phyloP scores from a whole-genome alignment of 139 green algal genomes.

The Nannochloris sp. region DNA sequence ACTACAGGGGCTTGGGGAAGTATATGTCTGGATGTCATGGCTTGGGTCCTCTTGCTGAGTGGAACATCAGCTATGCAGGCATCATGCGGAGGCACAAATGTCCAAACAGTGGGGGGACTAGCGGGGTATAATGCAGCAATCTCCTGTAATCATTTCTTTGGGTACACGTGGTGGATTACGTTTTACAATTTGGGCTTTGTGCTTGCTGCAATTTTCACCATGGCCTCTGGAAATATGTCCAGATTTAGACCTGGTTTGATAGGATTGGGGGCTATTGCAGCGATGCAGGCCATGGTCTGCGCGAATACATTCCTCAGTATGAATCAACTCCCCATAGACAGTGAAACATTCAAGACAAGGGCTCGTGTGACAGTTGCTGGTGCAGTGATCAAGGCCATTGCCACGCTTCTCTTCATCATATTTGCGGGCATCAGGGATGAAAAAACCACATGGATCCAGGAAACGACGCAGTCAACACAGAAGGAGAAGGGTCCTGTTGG shows the following conservation, averaged over 20 bases:
- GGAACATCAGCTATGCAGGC: conserved; percentile 18
- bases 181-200: conserved; percentile 11
- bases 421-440: conserved; percentile 3
- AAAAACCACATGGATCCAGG: background rate
- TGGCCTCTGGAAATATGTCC: background rate
- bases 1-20: background rate
- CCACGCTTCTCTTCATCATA: background rate
- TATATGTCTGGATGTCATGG: conserved; percentile 6
- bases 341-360: background rate
- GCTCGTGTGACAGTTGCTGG: conserved; percentile 1
- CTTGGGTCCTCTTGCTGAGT: conserved; percentile 14
- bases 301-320: conserved; percentile 11
- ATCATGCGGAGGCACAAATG: conserved; percentile 3
- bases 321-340: background rate
- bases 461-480: background rate
- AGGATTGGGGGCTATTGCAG: background rate
- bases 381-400: conserved; percentile 15
- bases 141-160: conserved; percentile 6
- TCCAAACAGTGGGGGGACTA: background rate
- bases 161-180: conserved; percentile 7
- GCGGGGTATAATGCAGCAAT: conserved; percentile 4
- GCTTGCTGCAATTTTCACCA: background rate
- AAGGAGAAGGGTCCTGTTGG: background rate
- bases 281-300: conserved; percentile 2
- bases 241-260: conserved; percentile 4